Evolutionary conservation across 108 stramenopile species (phyloP), one percentile per base, ranked within the genome.

Genomic region (Nannochloropsis oceanica): DNA sequence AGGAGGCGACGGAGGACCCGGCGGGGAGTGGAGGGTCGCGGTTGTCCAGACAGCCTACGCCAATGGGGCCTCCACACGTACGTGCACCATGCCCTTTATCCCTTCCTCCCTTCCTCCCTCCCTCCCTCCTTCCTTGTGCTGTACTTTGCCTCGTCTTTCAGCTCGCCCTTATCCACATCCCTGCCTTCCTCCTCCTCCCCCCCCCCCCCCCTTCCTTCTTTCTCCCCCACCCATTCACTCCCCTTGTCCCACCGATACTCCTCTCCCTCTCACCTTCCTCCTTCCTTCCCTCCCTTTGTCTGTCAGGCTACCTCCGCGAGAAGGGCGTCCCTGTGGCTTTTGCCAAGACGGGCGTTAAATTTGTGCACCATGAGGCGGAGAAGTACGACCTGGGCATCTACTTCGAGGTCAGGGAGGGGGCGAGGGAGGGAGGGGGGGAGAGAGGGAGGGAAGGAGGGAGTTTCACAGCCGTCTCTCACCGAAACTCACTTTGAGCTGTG

Each of bases 31-130:
- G 26, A 93, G 86, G 34, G 88, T 97, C 82, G 97, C 97, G 12
- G 94, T 97, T 25, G 96, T 99, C 13, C 99, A 99, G 92, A 99
- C 99, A 14, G 99, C 97, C 42, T 99, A 99, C 92, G 98, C 98
- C 34, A 99, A 99, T 92, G 98, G 99, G 34, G 94, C 96, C 2
- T 93, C 95, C 0, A 96, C 44, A 81, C 85, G 82, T 99, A 93
- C 92, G 86, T 99, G 26, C 84, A 87, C 87, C 86, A 89, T 14
- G 79, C 80, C 43, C 81, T 84, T 27, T 42, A 18, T 50, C 18
- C 18, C 18, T 18, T 50, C 18, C 14, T 0, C 18, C 46, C 46
- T 14, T 50, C 46, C 46, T 18, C 46, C 13, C 0, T 18, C 46
- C 46, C 46, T 50, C 46, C 46, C 18, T 50, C 18, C 46, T 50